A percentile compares a stretch with the other conserved stretches of the same genome.
Conservation (phyloP, 2,329 filamentous ascomycete genomes). For the Fulvia fulva region DNA sequence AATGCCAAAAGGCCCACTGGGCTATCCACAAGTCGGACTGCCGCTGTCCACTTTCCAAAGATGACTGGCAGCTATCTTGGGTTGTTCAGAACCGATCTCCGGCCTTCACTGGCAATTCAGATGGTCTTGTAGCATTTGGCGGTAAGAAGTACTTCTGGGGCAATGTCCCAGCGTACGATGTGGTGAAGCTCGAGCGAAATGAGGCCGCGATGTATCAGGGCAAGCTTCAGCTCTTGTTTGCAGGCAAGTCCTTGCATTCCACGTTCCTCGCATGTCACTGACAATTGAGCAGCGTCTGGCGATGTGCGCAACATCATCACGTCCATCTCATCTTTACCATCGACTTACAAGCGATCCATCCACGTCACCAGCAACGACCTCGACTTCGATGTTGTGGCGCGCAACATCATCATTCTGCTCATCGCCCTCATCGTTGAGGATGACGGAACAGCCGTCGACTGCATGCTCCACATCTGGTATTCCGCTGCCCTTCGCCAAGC, state of each 20-base stretch:
- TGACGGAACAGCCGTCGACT: constrained; percentile 26
- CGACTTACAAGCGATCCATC: constrained; percentile 25
- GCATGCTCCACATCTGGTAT: constrained; percentile 47
- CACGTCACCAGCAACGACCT: constrained; percentile 39
- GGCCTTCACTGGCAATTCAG: constrained; percentile 9
- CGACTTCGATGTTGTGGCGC: constrained; percentile 36
- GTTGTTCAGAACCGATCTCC: constrained; percentile 24
- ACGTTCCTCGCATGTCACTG: neutral
- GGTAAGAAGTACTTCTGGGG: constrained; percentile 39
- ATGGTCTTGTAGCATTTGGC: constrained; percentile 15
- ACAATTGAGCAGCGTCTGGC: constrained; percentile 38
- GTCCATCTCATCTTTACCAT: constrained; percentile 36
- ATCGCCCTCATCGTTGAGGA: constrained; percentile 19
- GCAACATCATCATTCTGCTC: constrained; percentile 36
- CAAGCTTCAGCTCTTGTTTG: constrained; percentile 33
- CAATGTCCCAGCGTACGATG: constrained; percentile 40
- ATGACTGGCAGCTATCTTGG: constrained; percentile 31
- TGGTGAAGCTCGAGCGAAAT: constrained; percentile 34
- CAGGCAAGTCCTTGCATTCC: constrained; percentile 24
- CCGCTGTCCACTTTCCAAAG: constrained; percentile 25
- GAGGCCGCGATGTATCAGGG: constrained; percentile 23
- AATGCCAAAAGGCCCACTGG: constrained; percentile 32
- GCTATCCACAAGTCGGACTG: constrained; percentile 29
- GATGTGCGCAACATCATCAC: constrained; percentile 40
- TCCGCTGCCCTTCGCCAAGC: constrained; percentile 35